Base-by-base conservation (phyloP, 768 basidiomycete genomes). In the Phanerochaete sordida region DNA sequence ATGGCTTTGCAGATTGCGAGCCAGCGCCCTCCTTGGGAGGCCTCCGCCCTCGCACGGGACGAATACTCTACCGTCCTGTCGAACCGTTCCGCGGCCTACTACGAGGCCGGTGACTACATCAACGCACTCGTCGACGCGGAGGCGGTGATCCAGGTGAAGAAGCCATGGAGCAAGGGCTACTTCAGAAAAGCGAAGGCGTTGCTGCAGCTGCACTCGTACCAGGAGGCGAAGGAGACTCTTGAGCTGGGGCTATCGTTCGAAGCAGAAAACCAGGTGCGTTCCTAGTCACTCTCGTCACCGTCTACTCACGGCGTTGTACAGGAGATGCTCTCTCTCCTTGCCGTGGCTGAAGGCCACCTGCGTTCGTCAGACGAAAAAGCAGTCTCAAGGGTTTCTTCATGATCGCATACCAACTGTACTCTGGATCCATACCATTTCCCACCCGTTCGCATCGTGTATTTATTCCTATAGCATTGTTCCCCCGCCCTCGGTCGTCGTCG, bases 141-240 rank as follows among this genome's bases (percentile, higher is more conserved):
- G 58, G 86, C 87, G 1, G 94, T 98, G 68, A 88, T 97, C 44
- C 74, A 83, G 63, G 76, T 97, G 54, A 90, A 93, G 68, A 80
- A 87, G 58, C 86, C 85, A 47, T 98, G 96, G 95, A 84, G 90
- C 67, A 99, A 98, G 70, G 97, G 95, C 0, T 92, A 98, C 73
- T 97, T 97, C 79, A 82, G 97, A 60, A 95, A 91, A 70, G 91
- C 93, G 1, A 93, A 93, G 70, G 93, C 96, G 0, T 77, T 99
- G 45, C 76, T 91, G 1, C 93, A 83, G 23, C 78, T 99, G 52
- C 81, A 79, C 2, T 75, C 79, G 47, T 73, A 84, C 57, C 75
- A 85, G 45, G 95, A 96, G 45, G 95, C 95, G 9, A 83, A 84
- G 64, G 90, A 93, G 48, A 87, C 95, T 1, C 75, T 96, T 60